Conservation (phyloP, 768 basidiomycete genomes). For the Trametes punicea region DNA sequence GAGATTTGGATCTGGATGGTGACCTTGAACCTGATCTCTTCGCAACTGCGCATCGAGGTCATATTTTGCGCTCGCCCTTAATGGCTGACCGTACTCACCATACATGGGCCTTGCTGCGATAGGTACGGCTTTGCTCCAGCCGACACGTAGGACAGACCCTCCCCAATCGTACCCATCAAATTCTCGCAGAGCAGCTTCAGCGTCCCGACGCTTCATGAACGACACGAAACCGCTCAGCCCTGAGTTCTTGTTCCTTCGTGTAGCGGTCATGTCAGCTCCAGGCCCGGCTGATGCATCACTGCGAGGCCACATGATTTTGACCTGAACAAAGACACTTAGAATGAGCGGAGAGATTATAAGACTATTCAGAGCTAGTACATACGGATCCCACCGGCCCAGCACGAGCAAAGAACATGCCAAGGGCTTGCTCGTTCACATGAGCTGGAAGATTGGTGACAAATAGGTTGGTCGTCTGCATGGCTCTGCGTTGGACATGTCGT, state of each 20-base stretch:
- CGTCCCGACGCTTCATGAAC: conserved; percentile 91
- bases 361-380: conserved; percentile 25
- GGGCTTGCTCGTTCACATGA: conserved; percentile 77
- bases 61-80: neutral
- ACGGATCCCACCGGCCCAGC: conserved; percentile 93
- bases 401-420: conserved; percentile 90
- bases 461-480: conserved; percentile 80
- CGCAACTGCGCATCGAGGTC: neutral
- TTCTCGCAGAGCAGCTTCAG: conserved; percentile 84
- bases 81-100: conserved; percentile 44
- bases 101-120: conserved; percentile 77
- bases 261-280: conserved; percentile 71
- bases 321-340: conserved; percentile 40
- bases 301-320: conserved; percentile 99
- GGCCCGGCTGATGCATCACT: conserved; percentile 65
- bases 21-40: conserved; percentile 26
- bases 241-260: conserved; percentile 64
- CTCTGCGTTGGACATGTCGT: neutral
- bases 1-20: conserved; percentile 34
- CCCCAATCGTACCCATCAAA: conserved; percentile 96
- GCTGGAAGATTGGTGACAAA: conserved; percentile 93
- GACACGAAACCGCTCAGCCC: conserved; percentile 96
- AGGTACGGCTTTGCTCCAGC: conserved; percentile 97
- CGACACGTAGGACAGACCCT: conserved; percentile 80
- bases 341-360: conserved; percentile 3